phyloP scores from a whole-genome alignment of 768 basidiomycete species.

The Cystobasidiopsis lactophilus region DNA sequence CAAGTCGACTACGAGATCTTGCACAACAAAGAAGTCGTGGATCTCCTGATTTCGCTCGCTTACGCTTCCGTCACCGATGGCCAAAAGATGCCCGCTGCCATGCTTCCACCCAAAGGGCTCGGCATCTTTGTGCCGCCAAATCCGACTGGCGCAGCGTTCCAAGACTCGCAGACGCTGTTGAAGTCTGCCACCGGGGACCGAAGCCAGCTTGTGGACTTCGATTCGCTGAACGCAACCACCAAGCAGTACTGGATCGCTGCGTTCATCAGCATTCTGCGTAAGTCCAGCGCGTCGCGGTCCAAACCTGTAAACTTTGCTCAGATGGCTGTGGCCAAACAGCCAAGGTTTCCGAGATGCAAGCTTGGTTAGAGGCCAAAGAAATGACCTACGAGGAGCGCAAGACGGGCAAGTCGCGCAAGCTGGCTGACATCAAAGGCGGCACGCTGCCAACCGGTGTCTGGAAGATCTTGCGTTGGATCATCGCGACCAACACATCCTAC shows the following conservation, averaged over 20 bases:
- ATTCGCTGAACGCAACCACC: background rate
- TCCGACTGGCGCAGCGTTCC: no score
- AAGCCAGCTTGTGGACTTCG: conserved; percentile 7
- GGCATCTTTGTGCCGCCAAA: conserved; percentile 32
- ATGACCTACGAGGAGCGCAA: conserved; percentile 29
- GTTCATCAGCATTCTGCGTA: no score
- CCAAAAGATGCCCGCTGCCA: conserved; percentile 35
- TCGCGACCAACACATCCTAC: conserved; percentile 41
- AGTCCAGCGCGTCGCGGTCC: no score
- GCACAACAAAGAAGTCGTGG: conserved; percentile 41
- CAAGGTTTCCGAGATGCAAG: conserved; percentile 39
- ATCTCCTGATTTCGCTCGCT: conserved; percentile 43
- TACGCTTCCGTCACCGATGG: conserved; percentile 38
- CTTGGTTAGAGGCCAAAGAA: conserved; percentile 26
- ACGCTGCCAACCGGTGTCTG: conserved; percentile 39
- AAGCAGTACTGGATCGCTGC: background rate
- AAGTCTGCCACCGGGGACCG: no score
- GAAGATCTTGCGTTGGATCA: conserved; percentile 40
- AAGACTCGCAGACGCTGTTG: no score
- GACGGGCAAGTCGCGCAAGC: conserved; percentile 35
- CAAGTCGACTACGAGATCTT: conserved; percentile 42
- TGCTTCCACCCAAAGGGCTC: conserved; percentile 40
- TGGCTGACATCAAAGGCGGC: conserved; percentile 34
- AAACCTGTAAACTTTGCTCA: conserved; percentile 28
- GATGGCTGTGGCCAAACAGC: background rate